Evolutionary conservation across 768 basidiomycete genomes (phyloP).

Genomic region (Cyclocybe aegerita): DNA sequence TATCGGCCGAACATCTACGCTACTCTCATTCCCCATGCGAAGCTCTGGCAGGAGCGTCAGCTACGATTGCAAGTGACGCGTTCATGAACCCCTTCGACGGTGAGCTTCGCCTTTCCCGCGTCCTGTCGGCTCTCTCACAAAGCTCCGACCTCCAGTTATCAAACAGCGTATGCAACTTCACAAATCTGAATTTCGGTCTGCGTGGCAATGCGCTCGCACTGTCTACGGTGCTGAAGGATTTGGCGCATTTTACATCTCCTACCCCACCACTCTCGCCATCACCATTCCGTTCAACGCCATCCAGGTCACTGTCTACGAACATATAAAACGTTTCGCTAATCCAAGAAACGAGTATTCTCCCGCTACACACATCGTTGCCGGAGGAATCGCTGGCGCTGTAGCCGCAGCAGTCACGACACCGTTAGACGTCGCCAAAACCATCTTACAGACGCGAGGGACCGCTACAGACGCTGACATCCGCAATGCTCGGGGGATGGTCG

Average conservation of each 20-base stretch:
- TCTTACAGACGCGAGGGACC: conserved; percentile 93
- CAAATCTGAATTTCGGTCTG: conserved; percentile 87
- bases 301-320: conserved; percentile 96
- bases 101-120: conserved; percentile 26
- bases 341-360: conserved; percentile 88
- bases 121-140: conserved; percentile 10
- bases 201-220: conserved; percentile 79
- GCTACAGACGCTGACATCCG: conserved; percentile 85
- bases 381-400: conserved; percentile 89
- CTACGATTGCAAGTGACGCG: conserved; percentile 94
- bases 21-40: conserved; percentile 5
- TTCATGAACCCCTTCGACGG: conserved; percentile 99
- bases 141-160: conserved; percentile 62
- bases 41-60: conserved; percentile 93
- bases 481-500: conserved; percentile 77
- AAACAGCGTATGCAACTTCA: conserved; percentile 99
- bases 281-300: conserved; percentile 98
- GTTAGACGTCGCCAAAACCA: conserved; percentile 95
- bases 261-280: conserved; percentile 96
- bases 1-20: neutral
- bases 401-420: conserved; percentile 97
- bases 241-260: conserved; percentile 94
- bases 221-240: conserved; percentile 88
- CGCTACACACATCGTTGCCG: conserved; percentile 87
- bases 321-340: conserved; percentile 83